Conservation (phyloP, 179 eudicot species). For the Heliamphora pulchella region DNA sequence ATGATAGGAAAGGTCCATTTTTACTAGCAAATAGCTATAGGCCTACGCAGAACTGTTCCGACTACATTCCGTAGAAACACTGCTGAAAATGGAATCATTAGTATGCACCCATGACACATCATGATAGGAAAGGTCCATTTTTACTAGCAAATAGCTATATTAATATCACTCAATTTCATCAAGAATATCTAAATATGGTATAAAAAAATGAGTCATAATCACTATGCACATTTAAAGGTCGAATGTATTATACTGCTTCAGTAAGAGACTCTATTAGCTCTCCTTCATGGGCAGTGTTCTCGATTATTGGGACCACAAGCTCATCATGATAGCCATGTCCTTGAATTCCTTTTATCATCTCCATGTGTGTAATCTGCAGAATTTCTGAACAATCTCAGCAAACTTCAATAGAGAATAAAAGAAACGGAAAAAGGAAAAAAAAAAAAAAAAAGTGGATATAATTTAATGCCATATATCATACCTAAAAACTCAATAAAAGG, state of each 20-base stretch:
- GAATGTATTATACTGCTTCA: conserved; percentile 58
- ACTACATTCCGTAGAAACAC: not conserved
- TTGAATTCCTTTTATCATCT: conserved; percentile 97
- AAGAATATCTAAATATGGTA: not conserved
- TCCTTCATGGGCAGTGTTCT: conserved; percentile 87
- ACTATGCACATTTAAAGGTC: not conserved
- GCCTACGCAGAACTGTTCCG: too few relatives aligned
- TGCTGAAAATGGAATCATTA: not conserved
- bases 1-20: not conserved
- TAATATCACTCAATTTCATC: not conserved
- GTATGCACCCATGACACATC: not conserved
- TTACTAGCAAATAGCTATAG: not conserved
- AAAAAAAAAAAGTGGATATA: not conserved
- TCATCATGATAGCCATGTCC: conserved; percentile 99
- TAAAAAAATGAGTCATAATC: not conserved
- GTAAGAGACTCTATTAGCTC: conserved; percentile 96
- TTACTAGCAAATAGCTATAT: not conserved
- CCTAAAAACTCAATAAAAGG: not conserved
- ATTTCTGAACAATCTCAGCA: not conserved
- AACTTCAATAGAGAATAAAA: conserved; percentile 8
- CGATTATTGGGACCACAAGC: conserved; percentile 93
- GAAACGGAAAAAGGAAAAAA: not conserved
- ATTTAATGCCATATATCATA: not conserved
- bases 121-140: not conserved
- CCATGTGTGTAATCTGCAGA: conserved; percentile 92